A percentile compares a stretch with the other conserved stretches of the same genome.
Conservation (phyloP, 2,329 filamentous ascomycete genomes). For the Anthostomella pinea region DNA sequence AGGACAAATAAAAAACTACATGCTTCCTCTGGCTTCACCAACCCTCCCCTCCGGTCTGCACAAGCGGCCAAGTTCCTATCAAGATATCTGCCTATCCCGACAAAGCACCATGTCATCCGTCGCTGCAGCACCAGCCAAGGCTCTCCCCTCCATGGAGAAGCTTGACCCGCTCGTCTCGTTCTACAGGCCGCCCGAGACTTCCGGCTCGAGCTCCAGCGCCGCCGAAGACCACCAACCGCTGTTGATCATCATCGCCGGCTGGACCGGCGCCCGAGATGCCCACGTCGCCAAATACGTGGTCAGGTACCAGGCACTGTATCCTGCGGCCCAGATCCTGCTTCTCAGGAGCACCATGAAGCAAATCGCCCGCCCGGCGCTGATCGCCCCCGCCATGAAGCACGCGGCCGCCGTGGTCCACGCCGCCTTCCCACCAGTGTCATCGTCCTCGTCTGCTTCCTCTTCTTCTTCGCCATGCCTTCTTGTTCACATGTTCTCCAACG, state of each 20-base stretch:
- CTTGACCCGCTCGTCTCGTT: neutral
- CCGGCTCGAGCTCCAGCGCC: neutral
- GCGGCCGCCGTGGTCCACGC: conserved; percentile 1
- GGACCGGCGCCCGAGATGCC: conserved; percentile 32
- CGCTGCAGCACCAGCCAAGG: neutral
- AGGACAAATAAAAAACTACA: too few relatives aligned
- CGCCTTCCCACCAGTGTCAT: neutral
- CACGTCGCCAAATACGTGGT: conserved; percentile 35
- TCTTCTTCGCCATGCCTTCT: conserved; percentile 5
- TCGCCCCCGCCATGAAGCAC: conserved; percentile 2
- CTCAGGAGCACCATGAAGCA: conserved; percentile 3
- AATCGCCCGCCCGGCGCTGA: neutral
- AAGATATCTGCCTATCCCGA: too few relatives aligned
- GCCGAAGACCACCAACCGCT: conserved; percentile 20
- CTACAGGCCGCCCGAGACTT: neutral
- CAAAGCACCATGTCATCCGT: too few relatives aligned
- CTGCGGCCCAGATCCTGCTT: conserved; percentile 17
- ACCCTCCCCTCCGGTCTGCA: too few relatives aligned
- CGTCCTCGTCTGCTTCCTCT: neutral
- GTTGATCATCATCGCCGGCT: conserved; percentile 33
- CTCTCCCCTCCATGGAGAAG: neutral
- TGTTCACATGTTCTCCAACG: conserved; percentile 10
- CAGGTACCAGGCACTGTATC: conserved; percentile 30
- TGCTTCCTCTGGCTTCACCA: too few relatives aligned
- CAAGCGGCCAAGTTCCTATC: too few relatives aligned